Base-by-base conservation (phyloP, 2,329 filamentous ascomycete genomes). In the Amesomyces nigricolor region DNA sequence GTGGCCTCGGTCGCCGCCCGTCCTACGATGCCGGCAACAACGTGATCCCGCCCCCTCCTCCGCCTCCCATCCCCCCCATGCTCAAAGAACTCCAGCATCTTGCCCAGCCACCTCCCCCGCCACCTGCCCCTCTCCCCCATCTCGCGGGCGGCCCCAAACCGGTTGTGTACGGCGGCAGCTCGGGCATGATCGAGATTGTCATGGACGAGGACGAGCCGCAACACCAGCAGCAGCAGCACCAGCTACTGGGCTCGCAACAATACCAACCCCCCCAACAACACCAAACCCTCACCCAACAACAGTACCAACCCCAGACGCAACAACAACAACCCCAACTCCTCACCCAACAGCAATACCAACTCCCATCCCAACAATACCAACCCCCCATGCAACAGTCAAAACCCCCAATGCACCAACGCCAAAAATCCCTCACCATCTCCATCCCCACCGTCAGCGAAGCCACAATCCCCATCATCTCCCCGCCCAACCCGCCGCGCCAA, bases 141-240 rank as follows among this genome's bases (percentile, higher is more conserved):
- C 64, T 71, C 45, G 65, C 71, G 43, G 68, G 66, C 30, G 47
- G 49, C 16, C 51, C 57, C 17, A 71, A 69, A 30, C 67, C 72
- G 2, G 70, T 71, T 7, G 65, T 77, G 45, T 73, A 76, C 58
- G 67, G 70, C 32, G 74, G 74, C 2, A 75, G 74, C 7, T 78
- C 79, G 0, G 81, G 78, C 4, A 78, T 82, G 64, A 85, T 86
- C 60, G 82, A 86, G 66, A 83, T 86, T 58, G 81, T 86, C 48
- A 83, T 83, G 78, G 82, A 86, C 60, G 80, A 83, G 2, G 79
- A 82, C 10, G 75, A 81, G n/a, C 62, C 53, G 30, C 40, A 58
- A 53, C 39, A 26, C 4, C 51, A 48, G 6, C 22, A 26, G 6
- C 22, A 26, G 6, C 22, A 26, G 22, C 22, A 26, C 22, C 22